Evolutionary conservation across 306 rosid species (phyloP).

Genomic region (Acacia acuminata): DNA sequence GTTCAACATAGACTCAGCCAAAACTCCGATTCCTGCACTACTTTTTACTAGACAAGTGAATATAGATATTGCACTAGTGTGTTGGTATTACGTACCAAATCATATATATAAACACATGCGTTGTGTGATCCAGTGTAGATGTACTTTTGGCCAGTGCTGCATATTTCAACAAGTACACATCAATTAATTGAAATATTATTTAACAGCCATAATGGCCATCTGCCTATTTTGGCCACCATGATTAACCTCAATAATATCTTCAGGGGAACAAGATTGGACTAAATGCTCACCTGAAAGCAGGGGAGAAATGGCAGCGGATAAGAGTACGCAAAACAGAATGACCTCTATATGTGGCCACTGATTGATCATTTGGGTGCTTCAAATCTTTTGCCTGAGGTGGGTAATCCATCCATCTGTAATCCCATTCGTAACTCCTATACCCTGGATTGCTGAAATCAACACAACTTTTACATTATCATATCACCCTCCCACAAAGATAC

Average conservation of each 20-base stretch:
- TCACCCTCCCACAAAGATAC: slow-evolving; percentile 14
- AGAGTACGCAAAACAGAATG: slow-evolving; percentile 91
- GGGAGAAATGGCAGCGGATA: slow-evolving; percentile 93
- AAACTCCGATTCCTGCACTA: neutral
- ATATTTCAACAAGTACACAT: slow-evolving; percentile 28
- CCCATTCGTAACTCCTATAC: slow-evolving; percentile 70
- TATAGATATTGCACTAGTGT: neutral
- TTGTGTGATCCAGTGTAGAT: slow-evolving; percentile 92
- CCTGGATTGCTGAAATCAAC: slow-evolving; percentile 53
- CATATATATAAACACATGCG: slow-evolving; percentile 80
- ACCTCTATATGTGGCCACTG: slow-evolving; percentile 85
- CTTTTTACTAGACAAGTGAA: neutral
- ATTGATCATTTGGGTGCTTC: slow-evolving; percentile 78
- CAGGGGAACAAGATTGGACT: neutral
- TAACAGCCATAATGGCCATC: neutral
- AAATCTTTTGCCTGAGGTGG: slow-evolving; percentile 61
- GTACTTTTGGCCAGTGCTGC: slow-evolving; percentile 99
- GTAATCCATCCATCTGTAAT: slow-evolving; percentile 96
- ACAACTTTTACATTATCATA: neutral
- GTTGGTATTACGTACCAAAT: slow-evolving; percentile 66
- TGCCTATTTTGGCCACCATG: neutral
- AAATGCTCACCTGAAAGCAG: slow-evolving; percentile 66
- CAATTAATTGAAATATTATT: slow-evolving; percentile 10
- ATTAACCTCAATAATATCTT: neutral
- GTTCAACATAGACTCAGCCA: neutral